Percentiles rank a stretch among this genome's conserved stretches.
These are phyloP conservation scores for Penicillium arizonense DNA, from an alignment of 495 filamentous ascomycete genomes.

Conservation along the genomic window DNA sequence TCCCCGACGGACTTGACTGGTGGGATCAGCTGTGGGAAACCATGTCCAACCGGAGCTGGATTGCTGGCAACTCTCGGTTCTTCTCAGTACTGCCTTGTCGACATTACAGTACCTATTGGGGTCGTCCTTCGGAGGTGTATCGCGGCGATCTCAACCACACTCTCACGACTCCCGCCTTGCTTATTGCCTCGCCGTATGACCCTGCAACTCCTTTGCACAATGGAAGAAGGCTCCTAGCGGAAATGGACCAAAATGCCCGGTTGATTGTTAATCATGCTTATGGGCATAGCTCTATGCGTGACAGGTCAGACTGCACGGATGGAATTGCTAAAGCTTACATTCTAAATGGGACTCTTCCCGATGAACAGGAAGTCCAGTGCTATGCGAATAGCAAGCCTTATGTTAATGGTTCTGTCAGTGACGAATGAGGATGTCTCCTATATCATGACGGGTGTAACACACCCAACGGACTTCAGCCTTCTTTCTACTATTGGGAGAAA, in stretches of 20 bases:
- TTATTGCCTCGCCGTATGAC: slow-evolving; percentile 16
- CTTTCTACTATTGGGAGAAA: no score
- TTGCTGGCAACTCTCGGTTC: slow-evolving; percentile 18
- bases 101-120: slow-evolving; percentile 15
- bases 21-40: slow-evolving; percentile 12
- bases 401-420: neutral
- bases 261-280: slow-evolving; percentile 17
- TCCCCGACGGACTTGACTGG: slow-evolving; percentile 16
- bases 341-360: slow-evolving; percentile 9
- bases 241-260: slow-evolving; percentile 18
- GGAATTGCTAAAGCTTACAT: slow-evolving; percentile 14
- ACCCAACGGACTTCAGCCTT: no score
- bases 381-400: slow-evolving; percentile 16
- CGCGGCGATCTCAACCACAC: slow-evolving; percentile 19
- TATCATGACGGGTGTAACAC: no score
- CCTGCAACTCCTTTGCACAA: slow-evolving; percentile 18
- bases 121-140: slow-evolving; percentile 15
- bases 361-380: slow-evolving; percentile 9
- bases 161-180: slow-evolving; percentile 11
- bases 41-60: slow-evolving; percentile 18
- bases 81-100: slow-evolving; percentile 14
- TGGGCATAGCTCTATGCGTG: slow-evolving; percentile 15
- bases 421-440: no score
- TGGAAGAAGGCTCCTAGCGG: slow-evolving; percentile 12
- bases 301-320: slow-evolving; percentile 15